A percentile compares a stretch with the other conserved stretches of the same genome.
Conservation (phyloP, 305 asterid genomes). For the Coffea humblotiana region DNA sequence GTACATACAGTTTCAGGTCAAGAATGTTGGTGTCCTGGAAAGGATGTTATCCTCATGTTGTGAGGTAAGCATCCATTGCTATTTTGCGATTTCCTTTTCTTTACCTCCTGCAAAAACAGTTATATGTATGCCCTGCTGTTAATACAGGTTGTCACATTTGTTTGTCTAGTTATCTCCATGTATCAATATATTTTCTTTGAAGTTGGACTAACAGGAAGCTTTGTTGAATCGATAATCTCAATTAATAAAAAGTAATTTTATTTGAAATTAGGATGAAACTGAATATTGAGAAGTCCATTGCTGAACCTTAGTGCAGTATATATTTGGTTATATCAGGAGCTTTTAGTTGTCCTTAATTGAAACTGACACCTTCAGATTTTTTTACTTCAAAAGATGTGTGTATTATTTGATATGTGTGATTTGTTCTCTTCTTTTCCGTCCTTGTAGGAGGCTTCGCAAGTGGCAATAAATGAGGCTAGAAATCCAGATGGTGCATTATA, state of each 20-base stretch:
- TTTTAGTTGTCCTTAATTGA: not conserved
- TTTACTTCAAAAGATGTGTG: too few relatives aligned
- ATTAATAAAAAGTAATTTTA: not conserved
- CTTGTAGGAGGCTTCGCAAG: conserved; percentile 71
- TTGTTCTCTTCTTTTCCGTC: conserved; percentile 25
- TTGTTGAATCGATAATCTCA: not conserved
- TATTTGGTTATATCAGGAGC: not conserved
- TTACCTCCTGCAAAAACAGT: not conserved
- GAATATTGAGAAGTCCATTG: not conserved
- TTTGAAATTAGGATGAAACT: not conserved
- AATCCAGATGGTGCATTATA: conserved; percentile 73
- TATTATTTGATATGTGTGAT: conserved; percentile 12
- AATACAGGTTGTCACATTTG: not conserved
- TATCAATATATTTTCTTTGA: not conserved
- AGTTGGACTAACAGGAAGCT: not conserved
- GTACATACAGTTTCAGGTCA: conserved; percentile 52
- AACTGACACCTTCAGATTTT: not conserved
- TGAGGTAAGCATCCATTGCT: conserved; percentile 51
- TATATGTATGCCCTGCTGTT: not conserved
- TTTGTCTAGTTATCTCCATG: not conserved
- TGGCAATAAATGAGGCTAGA: conserved; percentile 57
- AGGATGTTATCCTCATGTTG: conserved; percentile 71
- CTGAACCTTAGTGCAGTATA: not conserved
- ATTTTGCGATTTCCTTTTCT: not conserved
- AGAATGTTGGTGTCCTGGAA: conserved; percentile 60